Conservation (phyloP, 345 rosid genomes). For the Clarkia xantiana region DNA sequence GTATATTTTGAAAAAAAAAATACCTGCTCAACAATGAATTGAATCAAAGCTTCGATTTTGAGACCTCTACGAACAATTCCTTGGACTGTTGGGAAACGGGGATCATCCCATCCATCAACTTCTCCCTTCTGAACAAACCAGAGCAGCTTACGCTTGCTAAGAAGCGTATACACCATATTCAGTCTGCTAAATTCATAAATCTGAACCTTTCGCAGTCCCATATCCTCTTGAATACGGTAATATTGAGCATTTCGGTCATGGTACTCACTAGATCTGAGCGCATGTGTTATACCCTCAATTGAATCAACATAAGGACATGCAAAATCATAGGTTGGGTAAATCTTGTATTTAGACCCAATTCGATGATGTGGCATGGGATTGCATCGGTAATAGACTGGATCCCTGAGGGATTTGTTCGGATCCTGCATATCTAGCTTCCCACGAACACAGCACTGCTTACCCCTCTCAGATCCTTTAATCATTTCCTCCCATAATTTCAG, state of each 20-base stretch:
- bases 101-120: conserved; percentile 98
- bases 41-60: conserved; percentile 75
- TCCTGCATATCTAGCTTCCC: conserved; percentile 95
- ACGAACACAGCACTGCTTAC: conserved; percentile 70
- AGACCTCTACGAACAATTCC: conserved; percentile 90
- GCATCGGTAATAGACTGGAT: conserved; percentile 92
- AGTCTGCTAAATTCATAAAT: conserved; percentile 77
- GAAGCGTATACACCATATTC: conserved; percentile 82
- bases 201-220: conserved; percentile 59
- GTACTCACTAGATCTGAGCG: conserved; percentile 75
- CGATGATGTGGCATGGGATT: conserved; percentile 86
- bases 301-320: conserved; percentile 94
- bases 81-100: conserved; percentile 91
- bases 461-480: conserved; percentile 67
- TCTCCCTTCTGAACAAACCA: conserved; percentile 85
- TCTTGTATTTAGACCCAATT: conserved; percentile 66
- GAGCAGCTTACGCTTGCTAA: conserved; percentile 84
- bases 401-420: conserved; percentile 85
- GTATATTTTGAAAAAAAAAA: background rate
- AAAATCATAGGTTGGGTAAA: conserved; percentile 97
- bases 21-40: conserved; percentile 93
- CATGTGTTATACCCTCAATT: conserved; percentile 72
- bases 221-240: conserved; percentile 63
- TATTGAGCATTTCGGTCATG: conserved; percentile 92
- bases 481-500: conserved; percentile 78